Conservation (phyloP, 495 filamentous ascomycete genomes). For the Aspergillus funiculosus region DNA sequence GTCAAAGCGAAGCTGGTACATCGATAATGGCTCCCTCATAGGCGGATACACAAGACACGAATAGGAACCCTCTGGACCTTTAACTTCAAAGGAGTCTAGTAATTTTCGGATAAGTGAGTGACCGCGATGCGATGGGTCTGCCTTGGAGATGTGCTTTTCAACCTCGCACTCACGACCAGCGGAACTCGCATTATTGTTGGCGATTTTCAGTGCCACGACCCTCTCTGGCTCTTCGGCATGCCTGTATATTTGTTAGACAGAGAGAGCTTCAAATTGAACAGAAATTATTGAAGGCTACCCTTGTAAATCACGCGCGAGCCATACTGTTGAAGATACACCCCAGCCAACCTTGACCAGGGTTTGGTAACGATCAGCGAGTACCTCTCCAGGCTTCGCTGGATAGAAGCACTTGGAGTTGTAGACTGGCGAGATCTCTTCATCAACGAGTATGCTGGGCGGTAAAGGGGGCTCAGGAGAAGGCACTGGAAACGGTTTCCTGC, state of each 20-base stretch:
- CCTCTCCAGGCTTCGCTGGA: slow-evolving; percentile 39
- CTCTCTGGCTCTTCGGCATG: slow-evolving; percentile 30
- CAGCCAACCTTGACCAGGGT: slow-evolving; percentile 40
- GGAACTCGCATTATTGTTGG: slow-evolving; percentile 21
- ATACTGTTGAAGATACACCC: slow-evolving; percentile 37
- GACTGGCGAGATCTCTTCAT: slow-evolving; percentile 31
- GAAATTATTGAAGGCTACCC: slow-evolving; percentile 20
- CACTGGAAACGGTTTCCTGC: slow-evolving; percentile 30
- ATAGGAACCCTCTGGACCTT: slow-evolving; percentile 26
- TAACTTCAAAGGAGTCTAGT: slow-evolving; percentile 27
- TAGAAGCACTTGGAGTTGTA: slow-evolving; percentile 40
- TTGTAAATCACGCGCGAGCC: slow-evolving; percentile 34
- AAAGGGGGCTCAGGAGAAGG: slow-evolving; percentile 26
- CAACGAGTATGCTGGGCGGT: slow-evolving; percentile 26
- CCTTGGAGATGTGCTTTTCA: slow-evolving; percentile 29
- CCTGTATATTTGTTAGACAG: slow-evolving; percentile 29
- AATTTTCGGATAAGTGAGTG: slow-evolving; percentile 23
- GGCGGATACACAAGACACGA: slow-evolving; percentile 36
- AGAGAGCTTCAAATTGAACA: slow-evolving; percentile 8
- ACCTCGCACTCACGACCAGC: slow-evolving; percentile 32
- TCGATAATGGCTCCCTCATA: slow-evolving; percentile 33
- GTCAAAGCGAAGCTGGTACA: slow-evolving; percentile 32
- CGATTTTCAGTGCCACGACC: slow-evolving; percentile 40
- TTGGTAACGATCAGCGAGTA: slow-evolving; percentile 37
- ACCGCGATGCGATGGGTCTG: slow-evolving; percentile 32